These are phyloP conservation scores for Papilionanthe hybrid DNA, from an alignment of 116 monocot species.

Conservation along the genomic window DNA sequence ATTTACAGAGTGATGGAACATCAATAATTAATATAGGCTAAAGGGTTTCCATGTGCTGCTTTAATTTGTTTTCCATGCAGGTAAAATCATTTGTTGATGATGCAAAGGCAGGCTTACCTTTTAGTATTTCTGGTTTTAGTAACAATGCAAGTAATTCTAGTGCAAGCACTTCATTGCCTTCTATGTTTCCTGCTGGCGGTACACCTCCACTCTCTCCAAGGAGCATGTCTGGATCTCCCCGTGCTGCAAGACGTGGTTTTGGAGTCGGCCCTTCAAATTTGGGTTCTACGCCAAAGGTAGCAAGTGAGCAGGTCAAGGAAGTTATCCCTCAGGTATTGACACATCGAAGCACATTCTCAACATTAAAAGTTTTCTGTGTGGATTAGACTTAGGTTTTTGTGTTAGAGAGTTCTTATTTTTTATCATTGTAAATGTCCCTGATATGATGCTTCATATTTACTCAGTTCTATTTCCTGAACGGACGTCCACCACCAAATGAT, in stretches of 20 bases:
- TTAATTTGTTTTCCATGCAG: conserved; percentile 20
- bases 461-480: conserved; percentile 69
- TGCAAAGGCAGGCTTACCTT: conserved; percentile 39
- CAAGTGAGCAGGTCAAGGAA: conserved; percentile 53
- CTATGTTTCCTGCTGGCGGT: conserved; percentile 66
- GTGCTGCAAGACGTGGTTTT: conserved; percentile 33
- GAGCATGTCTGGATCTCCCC: conserved; percentile 63
- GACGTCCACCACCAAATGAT: conserved; percentile 47
- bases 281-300: conserved; percentile 50
- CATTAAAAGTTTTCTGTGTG: conserved; percentile 3
- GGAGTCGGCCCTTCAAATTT: conserved; percentile 46
- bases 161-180: conserved; percentile 52
- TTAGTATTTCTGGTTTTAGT: conserved; percentile 37
- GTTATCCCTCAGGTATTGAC: conserved; percentile 61
- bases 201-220: conserved; percentile 74
- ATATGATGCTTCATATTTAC: conserved; percentile 12
- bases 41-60: background rate
- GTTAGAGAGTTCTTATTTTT: background rate
- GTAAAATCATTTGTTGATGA: conserved; percentile 60
- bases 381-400: background rate
- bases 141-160: conserved; percentile 17
- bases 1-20: too few species aligned
- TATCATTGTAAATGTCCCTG: background rate
- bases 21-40: too few species aligned
- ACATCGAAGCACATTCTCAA: background rate